Percentiles rank a stretch among this genome's conserved stretches.
phyloP scores from a whole-genome alignment of 805 yeast genomes.

The Barnettozyma sucrosica region DNA sequence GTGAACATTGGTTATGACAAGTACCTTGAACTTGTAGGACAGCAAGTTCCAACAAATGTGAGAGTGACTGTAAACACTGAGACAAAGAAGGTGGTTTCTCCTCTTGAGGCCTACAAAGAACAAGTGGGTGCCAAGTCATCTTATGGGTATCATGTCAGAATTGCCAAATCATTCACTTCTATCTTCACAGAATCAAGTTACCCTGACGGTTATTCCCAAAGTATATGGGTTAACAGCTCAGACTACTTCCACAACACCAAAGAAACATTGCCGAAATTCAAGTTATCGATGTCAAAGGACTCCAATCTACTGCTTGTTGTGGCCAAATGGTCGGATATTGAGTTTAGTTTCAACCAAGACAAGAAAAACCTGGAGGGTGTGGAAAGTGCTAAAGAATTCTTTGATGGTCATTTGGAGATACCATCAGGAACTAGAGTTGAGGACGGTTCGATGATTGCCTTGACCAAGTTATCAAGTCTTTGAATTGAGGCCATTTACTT shows the following conservation, averaged over 20 bases:
- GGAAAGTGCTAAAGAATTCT: slow-evolving; percentile 51
- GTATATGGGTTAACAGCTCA: slow-evolving; percentile 62
- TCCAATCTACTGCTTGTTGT: slow-evolving; percentile 45
- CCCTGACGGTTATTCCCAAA: slow-evolving; percentile 63
- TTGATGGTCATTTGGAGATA: slow-evolving; percentile 55
- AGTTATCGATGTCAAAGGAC: slow-evolving; percentile 18
- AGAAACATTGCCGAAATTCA: slow-evolving; percentile 18
- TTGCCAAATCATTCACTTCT: slow-evolving; percentile 53
- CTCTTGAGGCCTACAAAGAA: slow-evolving; percentile 61
- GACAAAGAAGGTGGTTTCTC: slow-evolving; percentile 59
- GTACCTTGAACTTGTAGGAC: slow-evolving; percentile 50
- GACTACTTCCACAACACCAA: slow-evolving; percentile 44
- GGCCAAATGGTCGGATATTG: slow-evolving; percentile 57
- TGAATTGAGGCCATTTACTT: background rate
- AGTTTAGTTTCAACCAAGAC: slow-evolving; percentile 47
- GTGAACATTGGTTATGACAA: slow-evolving; percentile 68
- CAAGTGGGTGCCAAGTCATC: slow-evolving; percentile 51
- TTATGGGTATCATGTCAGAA: slow-evolving; percentile 71
- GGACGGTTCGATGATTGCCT: slow-evolving; percentile 60
- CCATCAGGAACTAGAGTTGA: slow-evolving; percentile 59
- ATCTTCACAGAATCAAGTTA: slow-evolving; percentile 66
- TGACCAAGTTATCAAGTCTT: slow-evolving; percentile 31
- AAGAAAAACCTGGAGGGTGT: slow-evolving; percentile 46
- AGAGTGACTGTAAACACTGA: slow-evolving; percentile 75
- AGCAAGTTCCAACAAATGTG: slow-evolving; percentile 68